phyloP scores from a whole-genome alignment of 495 filamentous ascomycete species.

The Corynascus novoguineensis region DNA sequence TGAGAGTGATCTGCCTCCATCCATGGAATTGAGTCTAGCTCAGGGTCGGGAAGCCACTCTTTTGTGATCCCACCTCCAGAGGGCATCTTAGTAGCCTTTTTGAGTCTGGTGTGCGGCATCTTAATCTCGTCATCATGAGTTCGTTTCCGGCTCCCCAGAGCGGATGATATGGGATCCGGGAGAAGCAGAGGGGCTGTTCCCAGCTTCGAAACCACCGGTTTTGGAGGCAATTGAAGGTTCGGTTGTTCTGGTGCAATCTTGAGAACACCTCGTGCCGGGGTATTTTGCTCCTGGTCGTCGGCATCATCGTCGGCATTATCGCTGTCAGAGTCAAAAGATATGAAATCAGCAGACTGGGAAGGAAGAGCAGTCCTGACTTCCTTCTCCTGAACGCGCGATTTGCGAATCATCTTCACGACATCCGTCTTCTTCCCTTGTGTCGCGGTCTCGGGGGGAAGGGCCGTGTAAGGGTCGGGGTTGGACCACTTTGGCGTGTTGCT shows the following conservation, averaged over 20 bases:
- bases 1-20: conserved; percentile 44
- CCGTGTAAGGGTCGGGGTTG: conserved; percentile 89
- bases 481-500: conserved; percentile 70
- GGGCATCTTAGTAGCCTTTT: conserved; percentile 40
- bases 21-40: conserved; percentile 57
- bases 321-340: conserved; percentile 65
- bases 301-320: conserved; percentile 32
- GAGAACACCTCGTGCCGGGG: not conserved
- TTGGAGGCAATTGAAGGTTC: conserved; percentile 1
- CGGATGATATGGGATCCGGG: conserved; percentile 16
- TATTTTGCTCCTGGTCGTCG: conserved; percentile 3
- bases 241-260: not conserved
- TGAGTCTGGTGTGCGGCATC: conserved; percentile 39
- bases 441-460: conserved; percentile 64
- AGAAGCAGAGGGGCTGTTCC: conserved; percentile 3
- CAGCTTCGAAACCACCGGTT: not conserved
- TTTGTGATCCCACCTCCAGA: conserved; percentile 45
- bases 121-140: conserved; percentile 66
- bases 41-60: conserved; percentile 49
- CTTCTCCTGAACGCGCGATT: conserved; percentile 58
- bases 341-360: conserved; percentile 66
- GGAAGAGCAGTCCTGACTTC: conserved; percentile 51
- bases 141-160: conserved; percentile 53
- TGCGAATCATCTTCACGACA: conserved; percentile 80
- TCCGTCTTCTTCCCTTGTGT: conserved; percentile 63